These are phyloP conservation scores for Paraphaeosphaeria sporulosa DNA, from an alignment of 2,329 filamentous ascomycete genomes.

Conservation along the genomic window DNA sequence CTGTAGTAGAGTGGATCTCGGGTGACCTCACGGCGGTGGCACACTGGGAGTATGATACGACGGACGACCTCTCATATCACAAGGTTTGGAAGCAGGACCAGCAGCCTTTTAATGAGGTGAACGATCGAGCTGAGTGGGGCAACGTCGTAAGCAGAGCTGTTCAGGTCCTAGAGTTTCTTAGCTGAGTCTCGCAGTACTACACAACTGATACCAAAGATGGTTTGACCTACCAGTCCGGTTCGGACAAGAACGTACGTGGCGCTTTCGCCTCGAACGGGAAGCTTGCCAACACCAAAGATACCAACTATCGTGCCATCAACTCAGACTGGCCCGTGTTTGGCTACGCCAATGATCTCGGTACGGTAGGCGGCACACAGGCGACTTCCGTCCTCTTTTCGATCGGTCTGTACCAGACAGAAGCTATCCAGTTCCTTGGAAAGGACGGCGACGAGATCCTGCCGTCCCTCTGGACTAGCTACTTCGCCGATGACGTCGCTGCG, in stretches of 20 bases:
- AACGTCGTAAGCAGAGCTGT: constrained; percentile 45
- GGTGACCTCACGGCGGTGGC: constrained; percentile 65
- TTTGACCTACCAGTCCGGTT: constrained; percentile 58
- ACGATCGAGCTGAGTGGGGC: constrained; percentile 61
- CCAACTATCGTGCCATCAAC: constrained; percentile 59
- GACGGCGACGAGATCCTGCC: constrained; percentile 49
- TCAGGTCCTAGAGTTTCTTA: neutral
- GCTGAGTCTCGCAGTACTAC: constrained; percentile 52
- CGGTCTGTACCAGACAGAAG: constrained; percentile 58
- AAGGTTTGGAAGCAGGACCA: constrained; percentile 59
- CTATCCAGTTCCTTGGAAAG: constrained; percentile 58
- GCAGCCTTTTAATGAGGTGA: constrained; percentile 56
- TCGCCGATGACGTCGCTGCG: constrained; percentile 53
- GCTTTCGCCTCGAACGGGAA: constrained; percentile 55
- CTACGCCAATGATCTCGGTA: constrained; percentile 60
- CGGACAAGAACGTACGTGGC: constrained; percentile 55
- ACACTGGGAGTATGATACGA: constrained; percentile 66
- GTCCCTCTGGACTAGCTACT: constrained; percentile 61
- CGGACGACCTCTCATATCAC: constrained; percentile 65
- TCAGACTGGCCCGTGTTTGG: constrained; percentile 62
- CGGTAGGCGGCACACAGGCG: constrained; percentile 45
- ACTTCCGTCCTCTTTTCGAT: constrained; percentile 58
- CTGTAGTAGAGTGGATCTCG: constrained; percentile 72
- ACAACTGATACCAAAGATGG: constrained; percentile 53
- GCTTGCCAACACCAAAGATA: constrained; percentile 57